Base-by-base conservation (phyloP, 768 basidiomycete species). In the Albatrellus ellisii region DNA sequence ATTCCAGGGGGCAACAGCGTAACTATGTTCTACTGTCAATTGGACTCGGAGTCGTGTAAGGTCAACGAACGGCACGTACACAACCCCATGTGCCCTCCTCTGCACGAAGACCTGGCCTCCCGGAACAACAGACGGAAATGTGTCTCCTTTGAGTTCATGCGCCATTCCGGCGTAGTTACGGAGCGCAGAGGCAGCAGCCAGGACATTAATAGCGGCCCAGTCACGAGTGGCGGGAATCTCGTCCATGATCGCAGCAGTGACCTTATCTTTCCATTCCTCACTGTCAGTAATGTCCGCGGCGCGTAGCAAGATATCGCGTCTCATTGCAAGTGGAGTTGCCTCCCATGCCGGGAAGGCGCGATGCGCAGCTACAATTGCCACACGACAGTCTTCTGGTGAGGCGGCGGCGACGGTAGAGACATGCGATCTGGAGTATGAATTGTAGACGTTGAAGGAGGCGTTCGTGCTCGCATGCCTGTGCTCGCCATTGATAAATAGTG, bases 1-100 rank as follows among this genome's bases (percentile, higher is more conserved):
- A 47, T 75, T 75, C 73, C 73, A 75, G 1, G 73, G 72, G 1
- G 67, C 60, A 5, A 74, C 71, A 4, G 66, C 63, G 39, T 72
- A 62, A 18, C 72, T 74, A 42, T 18, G 1, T 25, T 20, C 5
- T 36, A 5, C 35, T 10, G 31, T 32, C 31, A 14, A 3, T 17
- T 3, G 22, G 27, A n/a, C 14, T 18, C 15, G 28, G 36, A 32
- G 31, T n/a, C 18, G 7, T n/a, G 15, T 29, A 34, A 42, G 15
- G 10, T 15, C 17, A n/a, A 6, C 17, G 14, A 17, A 20, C 26
- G n/a, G 4, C 22, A 60, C 66, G 34, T 42, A 73, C 73, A 70
- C 55, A 11, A 72, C 73, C 4, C 73, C 75, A 52, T 64, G 61
- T 3, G 73, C 66, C 27, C 71, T 53, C 21, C 65, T 58, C 40